Conservation (phyloP, 2,329 filamentous ascomycete species). For the Ilyonectria robusta region DNA sequence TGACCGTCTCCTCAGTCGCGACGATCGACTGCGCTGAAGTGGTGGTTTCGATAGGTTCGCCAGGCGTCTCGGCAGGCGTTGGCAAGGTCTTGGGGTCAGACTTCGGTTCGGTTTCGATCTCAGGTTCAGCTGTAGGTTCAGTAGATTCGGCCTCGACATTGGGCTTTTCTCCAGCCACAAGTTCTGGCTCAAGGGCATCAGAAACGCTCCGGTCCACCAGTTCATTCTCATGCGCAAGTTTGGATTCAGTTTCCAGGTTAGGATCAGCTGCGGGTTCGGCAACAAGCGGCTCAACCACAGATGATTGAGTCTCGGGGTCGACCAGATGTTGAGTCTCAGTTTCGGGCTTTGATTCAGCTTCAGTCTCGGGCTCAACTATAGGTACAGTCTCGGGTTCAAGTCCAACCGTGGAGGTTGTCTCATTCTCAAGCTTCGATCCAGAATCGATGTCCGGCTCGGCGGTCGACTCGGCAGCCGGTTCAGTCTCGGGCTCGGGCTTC, state of each 20-base stretch:
- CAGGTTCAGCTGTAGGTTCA: conserved; percentile 32
- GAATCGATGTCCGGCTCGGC: conserved; percentile 31
- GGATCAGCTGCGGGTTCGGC: conserved; percentile 35
- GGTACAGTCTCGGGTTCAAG: conserved; percentile 44
- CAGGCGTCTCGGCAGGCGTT: conserved; percentile 2
- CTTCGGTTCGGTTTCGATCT: conserved; percentile 1
- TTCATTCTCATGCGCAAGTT: conserved; percentile 31
- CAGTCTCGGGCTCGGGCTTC: conserved; percentile 27
- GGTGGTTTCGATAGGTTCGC: conserved; percentile 16
- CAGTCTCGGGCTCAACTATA: conserved; percentile 47
- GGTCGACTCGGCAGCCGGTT: conserved; percentile 29
- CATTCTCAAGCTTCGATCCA: conserved; percentile 41
- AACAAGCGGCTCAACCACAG: conserved; percentile 33
- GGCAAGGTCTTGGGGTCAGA: not conserved
- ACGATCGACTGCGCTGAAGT: not conserved
- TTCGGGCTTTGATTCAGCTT: conserved; percentile 48
- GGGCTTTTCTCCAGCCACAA: conserved; percentile 36
- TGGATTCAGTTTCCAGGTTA: conserved; percentile 24
- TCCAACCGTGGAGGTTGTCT: conserved; percentile 36
- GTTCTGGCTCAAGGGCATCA: conserved; percentile 39
- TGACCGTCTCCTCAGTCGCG: conserved; percentile 8
- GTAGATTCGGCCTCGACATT: conserved; percentile 23
- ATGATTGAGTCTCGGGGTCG: conserved; percentile 29
- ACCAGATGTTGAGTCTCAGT: conserved; percentile 43
- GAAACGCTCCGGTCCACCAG: conserved; percentile 31